Base-by-base conservation (phyloP, 2,329 filamentous ascomycete species). In the Diaporthe destruens region DNA sequence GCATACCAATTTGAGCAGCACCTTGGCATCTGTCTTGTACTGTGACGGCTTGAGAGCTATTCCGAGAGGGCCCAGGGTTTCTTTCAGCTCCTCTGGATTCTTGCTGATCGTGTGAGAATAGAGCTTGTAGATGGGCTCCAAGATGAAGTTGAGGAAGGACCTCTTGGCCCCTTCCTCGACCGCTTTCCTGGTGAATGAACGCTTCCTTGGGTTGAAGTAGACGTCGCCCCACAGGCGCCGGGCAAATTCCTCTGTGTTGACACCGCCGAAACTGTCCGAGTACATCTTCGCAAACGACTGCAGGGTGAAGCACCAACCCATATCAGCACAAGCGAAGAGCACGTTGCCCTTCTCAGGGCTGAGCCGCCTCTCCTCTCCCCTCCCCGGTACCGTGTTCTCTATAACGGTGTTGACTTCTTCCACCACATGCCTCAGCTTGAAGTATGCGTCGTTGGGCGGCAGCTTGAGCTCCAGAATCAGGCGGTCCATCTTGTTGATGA, bases 291-390 rank as follows among this genome's bases (percentile, higher is more conserved):
- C 93, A 80, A 99, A 99, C 1, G 95, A 98, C 75, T 92, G 92
- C 44, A 99, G 85, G 0, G 95, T 98, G 81, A 99, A 98, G 81
- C 94, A 97, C 96, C 96, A 99, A 71, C 94, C 93, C 92, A 98
- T 96, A 74, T 91, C 93, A 65, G 93, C 94, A 81, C 94, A 98
- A 0, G 96, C 94, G 80, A 99, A 99, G 12, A 97, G 91, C n/a
- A 99, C 96, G 80, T 99, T 99, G 74, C 96, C 96, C 84, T 95
- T 98, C 80, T 99, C 96, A 0, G 96, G 96, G 77, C 96, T 98
- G 75, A 99, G 83, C 75, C 96, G 90, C 82, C 90, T 91, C 74
- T 89, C 90, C 78, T 94, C 94, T 36, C 95, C 95, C 77, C 90
- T 90, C 2, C 94, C 92, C 5, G 96, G 96, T 36, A 95, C 87